Conservation (phyloP, 352 stramenopile genomes). For the Phytophthora syringae region DNA sequence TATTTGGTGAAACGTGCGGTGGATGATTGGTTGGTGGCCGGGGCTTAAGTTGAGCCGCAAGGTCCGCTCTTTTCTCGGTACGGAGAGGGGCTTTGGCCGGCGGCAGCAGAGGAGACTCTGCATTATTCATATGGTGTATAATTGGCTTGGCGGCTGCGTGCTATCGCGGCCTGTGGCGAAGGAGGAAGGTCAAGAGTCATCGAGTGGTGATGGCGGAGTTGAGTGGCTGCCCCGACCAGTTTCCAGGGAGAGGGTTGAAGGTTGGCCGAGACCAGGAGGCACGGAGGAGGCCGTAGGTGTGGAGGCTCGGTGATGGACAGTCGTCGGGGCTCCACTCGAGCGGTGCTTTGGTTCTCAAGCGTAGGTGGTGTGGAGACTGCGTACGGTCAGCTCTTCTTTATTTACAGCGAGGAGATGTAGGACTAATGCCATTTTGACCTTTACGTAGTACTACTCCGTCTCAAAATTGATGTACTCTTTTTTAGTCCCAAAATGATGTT, state of each 20-base stretch:
- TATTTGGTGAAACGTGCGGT: conserved; percentile 30
- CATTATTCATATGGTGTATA: conserved; percentile 49
- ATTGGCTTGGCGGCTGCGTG: conserved; percentile 33
- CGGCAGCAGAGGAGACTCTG: conserved; percentile 34
- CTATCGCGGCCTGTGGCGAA: conserved; percentile 6
- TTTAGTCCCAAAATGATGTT: too few relatives aligned
- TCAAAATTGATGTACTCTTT: too few relatives aligned
- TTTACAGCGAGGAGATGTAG: conserved; percentile 42
- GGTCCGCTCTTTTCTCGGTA: conserved; percentile 17
- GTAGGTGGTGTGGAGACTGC: conserved; percentile 12
- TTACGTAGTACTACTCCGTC: too few relatives aligned
- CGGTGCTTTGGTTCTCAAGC: conserved; percentile 37
- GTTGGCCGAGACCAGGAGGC: conserved; percentile 17
- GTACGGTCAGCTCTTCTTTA: conserved; percentile 27
- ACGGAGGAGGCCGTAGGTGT: not conserved
- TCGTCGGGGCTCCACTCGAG: not conserved
- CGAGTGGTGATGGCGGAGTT: conserved; percentile 28
- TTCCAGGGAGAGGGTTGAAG: conserved; percentile 23
- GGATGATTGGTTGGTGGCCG: conserved; percentile 31
- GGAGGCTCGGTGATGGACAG: not conserved
- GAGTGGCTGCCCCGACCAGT: conserved; percentile 26
- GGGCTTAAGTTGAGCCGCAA: too few relatives aligned
- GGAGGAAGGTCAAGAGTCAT: conserved; percentile 32
- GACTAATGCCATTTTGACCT: conserved; percentile 47
- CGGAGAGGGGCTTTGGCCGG: conserved; percentile 21